Base-by-base conservation (phyloP, 2,329 filamentous ascomycete genomes). In the Sporothrix schenckii region DNA sequence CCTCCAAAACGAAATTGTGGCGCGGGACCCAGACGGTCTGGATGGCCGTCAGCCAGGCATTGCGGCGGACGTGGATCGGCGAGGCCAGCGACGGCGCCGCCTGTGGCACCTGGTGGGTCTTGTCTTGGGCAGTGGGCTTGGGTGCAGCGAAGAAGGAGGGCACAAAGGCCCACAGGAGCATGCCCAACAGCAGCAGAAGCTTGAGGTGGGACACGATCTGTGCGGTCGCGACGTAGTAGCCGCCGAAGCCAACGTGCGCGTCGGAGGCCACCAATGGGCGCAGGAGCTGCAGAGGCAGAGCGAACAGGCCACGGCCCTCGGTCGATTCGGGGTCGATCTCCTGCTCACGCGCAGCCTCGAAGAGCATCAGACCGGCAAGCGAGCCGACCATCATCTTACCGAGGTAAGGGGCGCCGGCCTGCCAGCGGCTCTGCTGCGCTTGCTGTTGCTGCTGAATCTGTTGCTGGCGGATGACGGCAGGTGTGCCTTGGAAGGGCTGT, bases 361-460 rank as follows among this genome's bases (percentile, higher is more conserved):
- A 81, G 47, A 97, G 86, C 94, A 98, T 97, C 21, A 98, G 83
- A 16, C 93, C 93, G 30, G 94, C 94, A 71, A 98, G 86, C 21
- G 94, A 94, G 54, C 94, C 94, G 5, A 97, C 89, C 92, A 97
- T 95, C 74, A 97, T 85, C 81, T 96, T 97, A 67, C 87, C 87
- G 71, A 87, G 85, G 72, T 88, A 89, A 1, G 85, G 86, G 14
- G 80, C 82, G 6, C 82, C 80, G 72, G 83, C 84, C 67, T 82
- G 83, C 87, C 87, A 90, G 49, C 84, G 80, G 69, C 81, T 81
- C 71, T 83, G 81, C 73, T 86, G 84, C 74, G 83, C 80, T 69
- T 83, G 82, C 68, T 82, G 80, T 66, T 83, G 82, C 72, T 85
- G 84, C 74, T 87, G 85, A 21, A 87, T 84, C 72, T 87, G 85